Conservation (phyloP, 2,329 filamentous ascomycete species). For the Penicillium sp. region DNA sequence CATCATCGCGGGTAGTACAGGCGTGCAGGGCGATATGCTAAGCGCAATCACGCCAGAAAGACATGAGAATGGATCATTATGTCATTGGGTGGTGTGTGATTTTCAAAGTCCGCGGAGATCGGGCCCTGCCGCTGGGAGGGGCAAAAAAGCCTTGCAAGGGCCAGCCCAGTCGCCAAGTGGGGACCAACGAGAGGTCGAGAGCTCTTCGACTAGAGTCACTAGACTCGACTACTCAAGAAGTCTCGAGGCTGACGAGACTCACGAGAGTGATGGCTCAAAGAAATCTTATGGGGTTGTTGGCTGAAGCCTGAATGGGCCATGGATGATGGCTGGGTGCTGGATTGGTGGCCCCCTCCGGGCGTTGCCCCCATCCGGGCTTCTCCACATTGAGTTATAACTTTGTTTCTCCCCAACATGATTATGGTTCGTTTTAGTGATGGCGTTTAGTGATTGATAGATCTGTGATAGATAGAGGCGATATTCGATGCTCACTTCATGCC, state of each 20-base stretch:
- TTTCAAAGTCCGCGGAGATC: slow-evolving; percentile 25
- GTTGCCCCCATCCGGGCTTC: background rate
- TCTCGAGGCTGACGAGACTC: background rate
- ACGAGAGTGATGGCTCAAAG: slow-evolving; percentile 5
- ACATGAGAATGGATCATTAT: slow-evolving; percentile 6
- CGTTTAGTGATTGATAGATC: background rate
- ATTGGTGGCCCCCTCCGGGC: background rate
- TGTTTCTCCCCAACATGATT: background rate
- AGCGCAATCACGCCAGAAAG: slow-evolving; percentile 17
- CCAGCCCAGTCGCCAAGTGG: slow-evolving; percentile 10
- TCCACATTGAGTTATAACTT: background rate
- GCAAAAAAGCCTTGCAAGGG: background rate
- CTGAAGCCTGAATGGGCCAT: background rate
- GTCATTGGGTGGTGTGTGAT: background rate
- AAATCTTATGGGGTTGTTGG: background rate
- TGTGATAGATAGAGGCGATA: background rate
- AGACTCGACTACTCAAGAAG: too few relatives aligned
- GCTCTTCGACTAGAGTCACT: too few relatives aligned
- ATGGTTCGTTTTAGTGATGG: background rate
- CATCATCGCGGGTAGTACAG: slow-evolving; percentile 8
- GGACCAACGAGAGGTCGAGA: background rate
- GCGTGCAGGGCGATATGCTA: background rate
- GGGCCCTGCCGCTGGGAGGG: slow-evolving; percentile 16
- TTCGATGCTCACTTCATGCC: too few relatives aligned
- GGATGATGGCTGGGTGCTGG: background rate